These are phyloP conservation scores for Metschnikowia bowlesiae DNA, from an alignment of 805 yeast species.

Conservation along the genomic window DNA sequence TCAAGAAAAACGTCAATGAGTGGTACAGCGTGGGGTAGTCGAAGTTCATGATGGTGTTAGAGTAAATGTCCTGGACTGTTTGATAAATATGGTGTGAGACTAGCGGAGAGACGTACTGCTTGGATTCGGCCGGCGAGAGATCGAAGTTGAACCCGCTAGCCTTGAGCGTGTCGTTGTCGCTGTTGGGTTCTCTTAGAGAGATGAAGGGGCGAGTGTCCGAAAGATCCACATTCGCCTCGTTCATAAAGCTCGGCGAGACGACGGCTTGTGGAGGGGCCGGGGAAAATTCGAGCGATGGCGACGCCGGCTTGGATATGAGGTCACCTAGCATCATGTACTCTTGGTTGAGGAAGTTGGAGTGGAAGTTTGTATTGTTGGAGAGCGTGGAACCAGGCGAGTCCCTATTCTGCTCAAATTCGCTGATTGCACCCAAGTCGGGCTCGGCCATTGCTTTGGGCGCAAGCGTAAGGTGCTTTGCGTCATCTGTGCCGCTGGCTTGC, in stretches of 20 bases:
- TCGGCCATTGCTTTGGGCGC: not conserved
- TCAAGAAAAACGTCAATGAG: conserved; percentile 52
- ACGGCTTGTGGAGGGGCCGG: conserved; percentile 7
- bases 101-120: conserved; percentile 54
- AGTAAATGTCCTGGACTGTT: conserved; percentile 47
- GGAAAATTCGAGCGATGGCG: conserved; percentile 32
- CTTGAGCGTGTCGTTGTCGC: conserved; percentile 5
- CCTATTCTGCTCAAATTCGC: not conserved
- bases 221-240: conserved; percentile 10
- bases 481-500: not conserved
- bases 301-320: conserved; percentile 40
- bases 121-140: conserved; percentile 9
- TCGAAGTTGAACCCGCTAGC: conserved; percentile 13
- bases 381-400: conserved; percentile 13
- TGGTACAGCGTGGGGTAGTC: conserved; percentile 64
- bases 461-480: not conserved
- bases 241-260: conserved; percentile 11
- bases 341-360: conserved; percentile 46
- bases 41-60: conserved; percentile 45
- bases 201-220: conserved; percentile 36
- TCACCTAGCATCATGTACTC: conserved; percentile 51
- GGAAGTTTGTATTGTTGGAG: conserved; percentile 22
- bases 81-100: conserved; percentile 52
- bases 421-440: not conserved
- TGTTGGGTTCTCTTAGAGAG: conserved; percentile 30